Conservation (phyloP, 768 basidiomycete genomes). For the Cystofilobasidium capitatum region DNA sequence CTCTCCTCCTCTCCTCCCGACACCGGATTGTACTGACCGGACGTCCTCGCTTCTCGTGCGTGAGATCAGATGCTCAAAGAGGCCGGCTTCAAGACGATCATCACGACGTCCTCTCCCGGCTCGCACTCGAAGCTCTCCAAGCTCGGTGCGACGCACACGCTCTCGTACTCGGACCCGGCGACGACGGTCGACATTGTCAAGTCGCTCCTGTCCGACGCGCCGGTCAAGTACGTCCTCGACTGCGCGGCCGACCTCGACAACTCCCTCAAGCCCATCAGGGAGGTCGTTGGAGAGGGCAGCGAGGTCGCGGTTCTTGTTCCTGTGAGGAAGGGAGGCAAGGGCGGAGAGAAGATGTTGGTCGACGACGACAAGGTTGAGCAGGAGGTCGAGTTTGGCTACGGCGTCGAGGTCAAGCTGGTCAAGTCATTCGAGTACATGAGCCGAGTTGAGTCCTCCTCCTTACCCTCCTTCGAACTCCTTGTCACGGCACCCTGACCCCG, state of each 20-base stretch:
- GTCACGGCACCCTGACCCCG: background rate
- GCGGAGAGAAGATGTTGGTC: background rate
- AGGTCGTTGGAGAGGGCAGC: background rate
- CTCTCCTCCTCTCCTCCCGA: background rate
- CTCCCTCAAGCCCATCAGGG: background rate
- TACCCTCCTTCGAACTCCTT: background rate
- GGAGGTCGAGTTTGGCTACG: background rate
- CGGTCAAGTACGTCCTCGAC: background rate
- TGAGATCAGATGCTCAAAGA: background rate
- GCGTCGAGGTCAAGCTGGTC: background rate
- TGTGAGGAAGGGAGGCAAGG: background rate
- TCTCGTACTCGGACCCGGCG: background rate
- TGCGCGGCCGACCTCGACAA: background rate
- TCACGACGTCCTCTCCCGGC: slow-evolving; percentile 3
- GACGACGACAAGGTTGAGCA: background rate
- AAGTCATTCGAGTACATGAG: background rate
- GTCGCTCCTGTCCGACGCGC: background rate
- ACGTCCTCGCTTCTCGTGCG: background rate
- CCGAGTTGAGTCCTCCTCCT: background rate
- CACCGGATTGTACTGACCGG: background rate
- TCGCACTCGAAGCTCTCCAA: background rate
- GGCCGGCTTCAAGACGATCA: background rate
- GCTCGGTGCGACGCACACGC: slow-evolving; percentile 1
- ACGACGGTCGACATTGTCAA: background rate
- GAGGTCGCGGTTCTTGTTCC: background rate